These are phyloP conservation scores for Orbilia quercus DNA, from an alignment of 2,329 filamentous ascomycete species.

Conservation along the genomic window DNA sequence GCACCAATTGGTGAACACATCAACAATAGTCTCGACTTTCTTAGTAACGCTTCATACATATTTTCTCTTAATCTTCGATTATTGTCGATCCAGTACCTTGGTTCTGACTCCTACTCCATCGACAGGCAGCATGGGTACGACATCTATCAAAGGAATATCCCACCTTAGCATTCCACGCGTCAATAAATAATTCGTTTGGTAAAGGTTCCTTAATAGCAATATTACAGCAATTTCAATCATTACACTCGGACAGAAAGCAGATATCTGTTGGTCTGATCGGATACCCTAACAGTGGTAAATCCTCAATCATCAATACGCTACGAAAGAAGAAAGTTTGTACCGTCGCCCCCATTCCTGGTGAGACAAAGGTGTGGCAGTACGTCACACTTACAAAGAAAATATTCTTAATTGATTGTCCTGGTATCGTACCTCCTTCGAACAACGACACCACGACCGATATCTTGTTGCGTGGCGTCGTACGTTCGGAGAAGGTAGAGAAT, in stretches of 20 bases:
- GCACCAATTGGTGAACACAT: conserved; percentile 63
- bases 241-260: conserved; percentile 92
- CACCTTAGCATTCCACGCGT: conserved; percentile 92
- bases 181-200: conserved; percentile 94
- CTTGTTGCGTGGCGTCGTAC: conserved; percentile 86
- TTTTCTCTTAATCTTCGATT: conserved; percentile 58
- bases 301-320: conserved; percentile 95
- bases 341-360: conserved; percentile 92
- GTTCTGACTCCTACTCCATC: conserved; percentile 29
- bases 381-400: conserved; percentile 95
- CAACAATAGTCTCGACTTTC: conserved; percentile 78
- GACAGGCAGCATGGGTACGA: conserved; percentile 91
- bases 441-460: conserved; percentile 88
- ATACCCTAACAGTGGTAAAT: conserved; percentile 95
- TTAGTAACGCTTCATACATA: conserved; percentile 99
- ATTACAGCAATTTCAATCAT: conserved; percentile 87
- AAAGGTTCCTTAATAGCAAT: conserved; percentile 94
- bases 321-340: conserved; percentile 93
- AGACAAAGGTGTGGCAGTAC: conserved; percentile 99
- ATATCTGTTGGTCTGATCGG: conserved; percentile 90
- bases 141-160: conserved; percentile 88
- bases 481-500: conserved; percentile 95
- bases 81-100: conserved; percentile 55
- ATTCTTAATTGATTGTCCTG: conserved; percentile 95
- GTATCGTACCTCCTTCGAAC: conserved; percentile 89